Percentiles rank a stretch among this genome's conserved stretches.
Evolutionary conservation across 306 rosid species (phyloP).

Genomic region (Vachellia collinsii): DNA sequence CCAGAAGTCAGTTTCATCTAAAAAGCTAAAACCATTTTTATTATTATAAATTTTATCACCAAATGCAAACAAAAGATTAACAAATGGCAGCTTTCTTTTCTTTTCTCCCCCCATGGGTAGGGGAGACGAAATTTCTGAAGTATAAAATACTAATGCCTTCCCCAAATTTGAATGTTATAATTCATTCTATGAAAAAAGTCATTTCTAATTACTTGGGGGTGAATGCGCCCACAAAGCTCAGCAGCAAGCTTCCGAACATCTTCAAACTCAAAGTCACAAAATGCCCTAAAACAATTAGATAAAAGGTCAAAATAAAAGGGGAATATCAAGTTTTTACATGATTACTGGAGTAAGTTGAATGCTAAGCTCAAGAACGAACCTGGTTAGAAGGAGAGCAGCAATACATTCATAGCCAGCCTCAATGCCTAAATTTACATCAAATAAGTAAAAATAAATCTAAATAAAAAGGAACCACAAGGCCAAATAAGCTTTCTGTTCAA

Average conservation of each 20-base stretch:
- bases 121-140: background rate
- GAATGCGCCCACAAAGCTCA: conserved; percentile 93
- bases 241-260: conserved; percentile 90
- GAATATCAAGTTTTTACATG: conserved; percentile 26
- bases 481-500: conserved; percentile 25
- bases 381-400: conserved; percentile 62
- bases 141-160: conserved; percentile 15
- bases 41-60: background rate
- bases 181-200: background rate
- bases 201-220: conserved; percentile 65
- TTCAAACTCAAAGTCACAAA: conserved; percentile 73
- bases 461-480: background rate
- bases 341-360: conserved; percentile 25
- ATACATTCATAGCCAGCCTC: conserved; percentile 52
- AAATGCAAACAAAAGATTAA: conserved; percentile 2
- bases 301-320: background rate
- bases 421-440: conserved; percentile 44
- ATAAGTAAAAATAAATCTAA: background rate
- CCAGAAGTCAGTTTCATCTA: background rate
- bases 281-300: conserved; percentile 59
- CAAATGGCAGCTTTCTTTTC: background rate
- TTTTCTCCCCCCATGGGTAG: background rate
- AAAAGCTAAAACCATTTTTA: background rate
- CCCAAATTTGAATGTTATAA: conserved; percentile 14
- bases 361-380: conserved; percentile 47